Percentiles rank a stretch among this genome's conserved stretches.
phyloP scores from a whole-genome alignment of 176 grass and related monocot species.

The Cenchrus purpureus region DNA sequence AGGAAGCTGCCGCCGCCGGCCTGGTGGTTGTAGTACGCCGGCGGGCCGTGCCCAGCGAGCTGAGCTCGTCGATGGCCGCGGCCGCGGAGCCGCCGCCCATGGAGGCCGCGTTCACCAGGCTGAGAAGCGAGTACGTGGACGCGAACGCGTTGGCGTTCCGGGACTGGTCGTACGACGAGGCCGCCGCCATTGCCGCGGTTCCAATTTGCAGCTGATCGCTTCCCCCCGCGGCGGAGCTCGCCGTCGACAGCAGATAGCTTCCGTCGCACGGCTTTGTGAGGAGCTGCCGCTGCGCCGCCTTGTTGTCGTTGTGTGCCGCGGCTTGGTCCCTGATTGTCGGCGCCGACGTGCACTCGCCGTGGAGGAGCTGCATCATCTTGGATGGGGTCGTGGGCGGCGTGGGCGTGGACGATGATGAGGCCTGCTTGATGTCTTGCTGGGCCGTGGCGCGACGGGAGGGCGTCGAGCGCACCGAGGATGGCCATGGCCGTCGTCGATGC shows the following conservation, averaged over 20 bases:
- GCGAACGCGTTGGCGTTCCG: constrained; percentile 59
- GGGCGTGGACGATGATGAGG: constrained; percentile 52
- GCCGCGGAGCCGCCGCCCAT: constrained; percentile 47
- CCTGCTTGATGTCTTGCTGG: constrained; percentile 50
- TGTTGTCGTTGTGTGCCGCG: neutral
- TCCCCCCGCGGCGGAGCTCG: neutral
- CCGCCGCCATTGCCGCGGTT: neutral
- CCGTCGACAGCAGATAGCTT: constrained; percentile 21
- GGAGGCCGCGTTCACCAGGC: constrained; percentile 58
- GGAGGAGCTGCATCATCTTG: constrained; percentile 53
- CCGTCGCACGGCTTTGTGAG: constrained; percentile 22
- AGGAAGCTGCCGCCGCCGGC: constrained; percentile 41
- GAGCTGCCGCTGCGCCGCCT: neutral
- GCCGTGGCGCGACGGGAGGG: constrained; percentile 11
- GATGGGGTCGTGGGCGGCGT: constrained; percentile 53
- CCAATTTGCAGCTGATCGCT: constrained; percentile 44
- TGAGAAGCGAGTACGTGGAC: constrained; percentile 72
- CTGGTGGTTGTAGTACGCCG: constrained; percentile 37
- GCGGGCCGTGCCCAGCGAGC: constrained; percentile 50
- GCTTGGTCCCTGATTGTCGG: constrained; percentile 13
- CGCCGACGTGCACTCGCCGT: constrained; percentile 61
- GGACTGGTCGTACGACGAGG: constrained; percentile 40
- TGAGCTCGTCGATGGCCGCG: constrained; percentile 72
- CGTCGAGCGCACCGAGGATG: constrained; percentile 40
- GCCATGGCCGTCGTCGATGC: constrained; percentile 70